Evolutionary conservation across 768 basidiomycete genomes (phyloP).

Genomic region (Lyophyllum semitale): DNA sequence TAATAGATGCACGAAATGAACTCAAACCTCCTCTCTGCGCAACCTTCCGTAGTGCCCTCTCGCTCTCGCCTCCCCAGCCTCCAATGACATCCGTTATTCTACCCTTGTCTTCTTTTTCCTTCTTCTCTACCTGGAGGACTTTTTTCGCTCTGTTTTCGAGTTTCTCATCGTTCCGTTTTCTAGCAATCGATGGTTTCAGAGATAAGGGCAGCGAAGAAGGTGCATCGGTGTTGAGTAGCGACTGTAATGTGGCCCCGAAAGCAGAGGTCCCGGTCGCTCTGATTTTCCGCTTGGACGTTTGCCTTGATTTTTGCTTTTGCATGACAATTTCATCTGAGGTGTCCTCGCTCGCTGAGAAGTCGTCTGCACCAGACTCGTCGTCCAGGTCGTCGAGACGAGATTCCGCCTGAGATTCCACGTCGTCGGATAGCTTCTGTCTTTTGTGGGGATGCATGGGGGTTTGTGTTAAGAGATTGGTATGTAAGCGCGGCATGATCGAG

Average conservation of each 20-base stretch:
- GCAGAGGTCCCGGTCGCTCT: constrained; percentile 73
- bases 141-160: constrained; percentile 73
- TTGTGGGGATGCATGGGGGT: constrained; percentile 52
- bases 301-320: constrained; percentile 66
- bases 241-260: constrained; percentile 76
- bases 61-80: constrained; percentile 88
- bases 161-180: constrained; percentile 75
- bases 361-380: constrained; percentile 14
- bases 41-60: constrained; percentile 75
- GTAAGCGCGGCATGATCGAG: constrained; percentile 4
- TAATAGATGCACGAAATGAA: background rate
- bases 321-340: constrained; percentile 65
- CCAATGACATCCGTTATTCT: constrained; percentile 73
- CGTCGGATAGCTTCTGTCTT: constrained; percentile 47
- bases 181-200: constrained; percentile 71
- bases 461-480: constrained; percentile 7
- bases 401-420: constrained; percentile 19
- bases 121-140: constrained; percentile 68
- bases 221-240: constrained; percentile 68
- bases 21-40: constrained; percentile 80
- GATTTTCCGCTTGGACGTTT: constrained; percentile 82
- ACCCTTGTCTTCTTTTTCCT: constrained; percentile 72
- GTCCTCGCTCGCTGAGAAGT: constrained; percentile 30
- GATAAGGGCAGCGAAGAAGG: constrained; percentile 75
- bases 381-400: constrained; percentile 19